Conservation (phyloP, 2,329 filamentous ascomycete species). For the Diaporthe vexans region DNA sequence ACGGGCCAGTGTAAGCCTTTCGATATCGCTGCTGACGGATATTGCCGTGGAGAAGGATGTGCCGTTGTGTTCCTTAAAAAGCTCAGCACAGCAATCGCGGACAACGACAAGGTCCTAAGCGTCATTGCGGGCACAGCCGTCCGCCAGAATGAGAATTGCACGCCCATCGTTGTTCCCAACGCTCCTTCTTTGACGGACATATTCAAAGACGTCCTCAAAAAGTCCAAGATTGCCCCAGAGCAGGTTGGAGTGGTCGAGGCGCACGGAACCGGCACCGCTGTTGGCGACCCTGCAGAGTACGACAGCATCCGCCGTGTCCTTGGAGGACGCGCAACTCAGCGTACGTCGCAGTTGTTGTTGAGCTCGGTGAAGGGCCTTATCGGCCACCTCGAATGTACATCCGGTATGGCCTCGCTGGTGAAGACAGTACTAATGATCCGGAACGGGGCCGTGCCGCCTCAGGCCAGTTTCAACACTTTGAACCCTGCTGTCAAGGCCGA, state of each 20-base stretch:
- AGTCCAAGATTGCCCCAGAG: conserved; percentile 40
- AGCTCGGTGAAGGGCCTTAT: conserved; percentile 34
- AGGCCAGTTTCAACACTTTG: conserved; percentile 51
- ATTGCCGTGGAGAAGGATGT: conserved; percentile 65
- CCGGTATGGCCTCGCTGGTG: conserved; percentile 45
- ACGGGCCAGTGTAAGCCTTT: conserved; percentile 52
- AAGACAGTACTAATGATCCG: conserved; percentile 52
- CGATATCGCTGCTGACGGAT: conserved; percentile 58
- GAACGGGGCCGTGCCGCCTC: conserved; percentile 48
- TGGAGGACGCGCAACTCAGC: conserved; percentile 43
- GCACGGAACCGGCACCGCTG: conserved; percentile 60
- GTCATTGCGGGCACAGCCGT: conserved; percentile 55
- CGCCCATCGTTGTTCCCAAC: conserved; percentile 46
- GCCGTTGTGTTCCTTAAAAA: conserved; percentile 62
- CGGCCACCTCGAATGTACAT: conserved; percentile 29
- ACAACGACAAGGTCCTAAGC: conserved; percentile 60
- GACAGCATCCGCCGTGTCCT: conserved; percentile 50
- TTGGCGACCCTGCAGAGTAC: conserved; percentile 54
- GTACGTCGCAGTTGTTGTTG: background rate
- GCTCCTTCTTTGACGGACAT: conserved; percentile 46
- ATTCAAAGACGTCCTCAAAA: conserved; percentile 48
- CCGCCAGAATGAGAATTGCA: conserved; percentile 57
- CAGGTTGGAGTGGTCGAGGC: conserved; percentile 52
- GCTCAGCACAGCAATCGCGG: conserved; percentile 59
- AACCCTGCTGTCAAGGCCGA: conserved; percentile 32